These are phyloP conservation scores for Dimocarpus longan DNA, from an alignment of 345 rosid species.

Conservation along the genomic window DNA sequence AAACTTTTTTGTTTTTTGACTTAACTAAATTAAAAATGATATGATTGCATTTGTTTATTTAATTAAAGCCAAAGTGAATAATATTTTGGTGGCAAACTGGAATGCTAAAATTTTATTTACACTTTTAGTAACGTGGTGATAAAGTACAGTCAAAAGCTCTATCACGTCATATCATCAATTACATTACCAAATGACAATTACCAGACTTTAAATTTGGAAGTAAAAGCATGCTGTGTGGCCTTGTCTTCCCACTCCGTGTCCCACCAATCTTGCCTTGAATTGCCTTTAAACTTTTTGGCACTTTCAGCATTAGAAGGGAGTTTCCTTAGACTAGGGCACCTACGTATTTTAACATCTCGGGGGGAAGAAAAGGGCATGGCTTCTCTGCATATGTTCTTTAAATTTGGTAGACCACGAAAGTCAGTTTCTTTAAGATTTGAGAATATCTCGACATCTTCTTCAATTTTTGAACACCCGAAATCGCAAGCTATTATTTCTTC, in stretches of 20 bases:
- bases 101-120: no score
- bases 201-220: no score
- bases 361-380: background rate
- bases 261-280: background rate
- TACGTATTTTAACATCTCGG: no score
- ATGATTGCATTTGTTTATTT: no score
- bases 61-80: no score
- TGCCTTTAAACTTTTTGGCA: background rate
- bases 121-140: no score
- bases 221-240: background rate
- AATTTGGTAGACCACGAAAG: background rate
- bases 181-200: no score
- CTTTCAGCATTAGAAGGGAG: background rate
- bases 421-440: background rate
- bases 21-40: background rate
- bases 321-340: background rate
- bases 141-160: no score
- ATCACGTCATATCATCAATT: no score
- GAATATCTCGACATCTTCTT: background rate
- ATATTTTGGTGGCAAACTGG: no score
- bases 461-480: background rate
- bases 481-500: background rate
- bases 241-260: background rate
- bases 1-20: no score
- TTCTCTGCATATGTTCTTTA: background rate